Evolutionary conservation across 2,329 filamentous ascomycete species (phyloP), one percentile per base, ranked within the genome.

Genomic region (Fusarium pseudonygamai): DNA sequence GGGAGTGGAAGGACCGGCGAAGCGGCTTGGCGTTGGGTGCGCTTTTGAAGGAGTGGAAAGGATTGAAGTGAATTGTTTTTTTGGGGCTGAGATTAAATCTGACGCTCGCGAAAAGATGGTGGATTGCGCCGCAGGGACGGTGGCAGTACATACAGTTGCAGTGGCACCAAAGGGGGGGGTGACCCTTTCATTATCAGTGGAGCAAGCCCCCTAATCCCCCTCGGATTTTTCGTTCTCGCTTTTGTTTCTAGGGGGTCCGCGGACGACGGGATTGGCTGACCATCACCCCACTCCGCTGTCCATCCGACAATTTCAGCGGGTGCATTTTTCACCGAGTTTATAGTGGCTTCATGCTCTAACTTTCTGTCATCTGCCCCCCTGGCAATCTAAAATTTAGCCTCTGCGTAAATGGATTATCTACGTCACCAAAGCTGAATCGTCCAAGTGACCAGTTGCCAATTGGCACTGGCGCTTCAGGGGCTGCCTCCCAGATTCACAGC

Each of bases 131-230:
- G n/a, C 49, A 36, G 49, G 49, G 49, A 40, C 32, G 22, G 24
- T 39, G 34, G 34, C 34, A 37, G 50, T 53, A 34, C 34, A 37
- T n/a, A 28, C 43, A 55, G 65, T 46, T 49, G 40, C 47, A 57
- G 47, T n/a, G 37, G 37, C 22, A 49, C 22, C 42, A 65, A 43
- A 56, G 52, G 49, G 42, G 34, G 66, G 58, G 65, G 52, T 42
- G 47, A 67, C 56, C 63, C 63, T 67, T 68, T 50, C 46, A 50
- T 50, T 68, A 50, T 67, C 67, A 67, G 28, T 32, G 46, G 46
- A 50, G 46, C 46, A n/a, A 5, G 18, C 39, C 49, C n/a, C 50
- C 14, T 10, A 28, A 37, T 37, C 9, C 36, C 36, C 36, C 36
- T 37, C 36, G 36, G 36, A 37, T 37, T 37, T 37, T 37, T 37